Conservation (phyloP, 345 rosid species). For the Hibiscus syriacus region DNA sequence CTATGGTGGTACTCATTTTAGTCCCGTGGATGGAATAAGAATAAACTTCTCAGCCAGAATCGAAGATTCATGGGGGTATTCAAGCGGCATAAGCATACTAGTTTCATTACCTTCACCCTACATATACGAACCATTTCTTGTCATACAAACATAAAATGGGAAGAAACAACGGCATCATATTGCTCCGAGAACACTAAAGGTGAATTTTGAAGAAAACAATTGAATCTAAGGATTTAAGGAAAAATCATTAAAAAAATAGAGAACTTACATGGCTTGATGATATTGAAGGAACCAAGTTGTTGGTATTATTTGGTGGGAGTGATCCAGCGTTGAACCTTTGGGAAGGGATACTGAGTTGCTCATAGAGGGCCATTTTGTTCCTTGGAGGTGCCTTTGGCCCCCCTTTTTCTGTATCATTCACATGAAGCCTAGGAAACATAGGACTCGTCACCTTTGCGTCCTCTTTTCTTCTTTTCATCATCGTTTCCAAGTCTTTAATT, state of each 20-base stretch:
- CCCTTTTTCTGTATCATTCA: constrained; percentile 55
- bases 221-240: constrained; percentile 2
- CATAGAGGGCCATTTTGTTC: constrained; percentile 77
- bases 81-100: constrained; percentile 21
- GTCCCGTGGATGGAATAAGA: constrained; percentile 19
- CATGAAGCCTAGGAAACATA: constrained; percentile 68
- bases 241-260: neutral
- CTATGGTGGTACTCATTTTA: constrained; percentile 9
- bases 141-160: neutral
- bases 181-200: too few species aligned
- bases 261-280: constrained; percentile 35
- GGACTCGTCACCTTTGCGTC: constrained; percentile 41
- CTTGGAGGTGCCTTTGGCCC: constrained; percentile 70
- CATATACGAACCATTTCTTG: neutral
- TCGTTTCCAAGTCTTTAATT: constrained; percentile 9
- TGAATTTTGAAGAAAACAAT: neutral
- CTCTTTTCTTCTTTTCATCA: constrained; percentile 38
- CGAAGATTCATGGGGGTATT: constrained; percentile 30
- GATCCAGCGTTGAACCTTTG: constrained; percentile 33
- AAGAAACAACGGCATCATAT: too few species aligned
- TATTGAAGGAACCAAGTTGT: constrained; percentile 30
- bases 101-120: constrained; percentile 43
- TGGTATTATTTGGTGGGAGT: constrained; percentile 19
- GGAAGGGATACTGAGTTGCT: constrained; percentile 55
- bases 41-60: constrained; percentile 36